Conservation (phyloP, 345 rosid genomes). For the Pistacia atlantica region DNA sequence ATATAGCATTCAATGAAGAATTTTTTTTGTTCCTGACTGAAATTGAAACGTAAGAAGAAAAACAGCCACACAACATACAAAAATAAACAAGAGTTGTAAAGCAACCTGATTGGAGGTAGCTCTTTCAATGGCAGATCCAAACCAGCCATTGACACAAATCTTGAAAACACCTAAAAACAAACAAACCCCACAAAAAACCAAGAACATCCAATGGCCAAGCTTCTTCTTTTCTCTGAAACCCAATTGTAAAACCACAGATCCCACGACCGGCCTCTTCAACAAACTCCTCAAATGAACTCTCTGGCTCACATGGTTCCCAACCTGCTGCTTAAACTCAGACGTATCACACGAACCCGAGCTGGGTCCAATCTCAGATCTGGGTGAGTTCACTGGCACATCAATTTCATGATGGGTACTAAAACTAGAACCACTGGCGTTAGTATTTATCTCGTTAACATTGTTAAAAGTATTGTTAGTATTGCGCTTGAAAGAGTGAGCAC, state of each 20-base stretch:
- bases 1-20: too few species aligned
- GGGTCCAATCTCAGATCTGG: slow-evolving; percentile 66
- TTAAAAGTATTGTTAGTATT: slow-evolving; percentile 32
- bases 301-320: slow-evolving; percentile 38
- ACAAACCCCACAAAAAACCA: slow-evolving; percentile 73
- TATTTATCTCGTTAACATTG: slow-evolving; percentile 11
- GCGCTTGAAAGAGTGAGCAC: slow-evolving; percentile 90
- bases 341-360: slow-evolving; percentile 26
- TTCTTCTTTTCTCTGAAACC: slow-evolving; percentile 73
- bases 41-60: background rate
- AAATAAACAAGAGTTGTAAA: background rate
- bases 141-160: slow-evolving; percentile 90
- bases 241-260: slow-evolving; percentile 58
- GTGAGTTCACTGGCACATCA: slow-evolving; percentile 68
- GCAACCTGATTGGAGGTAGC: slow-evolving; percentile 55
- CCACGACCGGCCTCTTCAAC: slow-evolving; percentile 51
- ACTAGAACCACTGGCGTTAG: background rate
- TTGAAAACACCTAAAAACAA: slow-evolving; percentile 84
- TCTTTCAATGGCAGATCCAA: slow-evolving; percentile 80
- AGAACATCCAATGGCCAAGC: slow-evolving; percentile 89
- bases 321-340: slow-evolving; percentile 47
- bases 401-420: slow-evolving; percentile 66
- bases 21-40: too few species aligned
- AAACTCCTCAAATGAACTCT: slow-evolving; percentile 52
- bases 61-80: background rate